Evolutionary conservation across 768 basidiomycete genomes (phyloP).

Genomic region (Mycena leptocephala): DNA sequence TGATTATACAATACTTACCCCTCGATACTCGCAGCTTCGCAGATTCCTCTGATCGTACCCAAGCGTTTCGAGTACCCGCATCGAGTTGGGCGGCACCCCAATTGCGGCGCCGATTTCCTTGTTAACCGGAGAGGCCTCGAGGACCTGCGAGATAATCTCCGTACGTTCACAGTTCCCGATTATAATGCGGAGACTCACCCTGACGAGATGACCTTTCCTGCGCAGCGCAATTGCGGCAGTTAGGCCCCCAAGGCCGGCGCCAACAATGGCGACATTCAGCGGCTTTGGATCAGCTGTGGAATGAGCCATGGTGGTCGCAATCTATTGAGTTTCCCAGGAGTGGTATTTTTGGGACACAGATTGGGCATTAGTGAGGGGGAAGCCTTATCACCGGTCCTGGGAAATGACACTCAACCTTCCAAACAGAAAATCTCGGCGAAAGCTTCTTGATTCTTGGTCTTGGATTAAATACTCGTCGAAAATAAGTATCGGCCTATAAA

Average conservation of each 20-base stretch:
- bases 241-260: conserved; percentile 19
- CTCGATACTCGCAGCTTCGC: not conserved
- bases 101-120: conserved; percentile 10
- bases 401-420: no score
- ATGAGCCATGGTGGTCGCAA: not conserved
- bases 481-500: no score
- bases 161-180: not conserved
- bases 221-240: conserved; percentile 14
- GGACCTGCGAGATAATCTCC: no score
- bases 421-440: no score
- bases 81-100: not conserved
- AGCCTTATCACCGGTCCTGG: no score
- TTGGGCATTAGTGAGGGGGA: no score
- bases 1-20: not conserved
- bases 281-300: not conserved
- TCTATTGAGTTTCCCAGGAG: no score
- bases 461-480: no score
- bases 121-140: not conserved
- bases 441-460: no score
- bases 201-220: conserved; percentile 4
- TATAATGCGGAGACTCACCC: not conserved
- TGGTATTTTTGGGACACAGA: no score
- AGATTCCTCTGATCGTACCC: not conserved
- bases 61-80: not conserved
- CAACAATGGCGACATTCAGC: conserved; percentile 8